These are phyloP conservation scores for Alnus rubra DNA, from an alignment of 306 rosid species.

Conservation along the genomic window DNA sequence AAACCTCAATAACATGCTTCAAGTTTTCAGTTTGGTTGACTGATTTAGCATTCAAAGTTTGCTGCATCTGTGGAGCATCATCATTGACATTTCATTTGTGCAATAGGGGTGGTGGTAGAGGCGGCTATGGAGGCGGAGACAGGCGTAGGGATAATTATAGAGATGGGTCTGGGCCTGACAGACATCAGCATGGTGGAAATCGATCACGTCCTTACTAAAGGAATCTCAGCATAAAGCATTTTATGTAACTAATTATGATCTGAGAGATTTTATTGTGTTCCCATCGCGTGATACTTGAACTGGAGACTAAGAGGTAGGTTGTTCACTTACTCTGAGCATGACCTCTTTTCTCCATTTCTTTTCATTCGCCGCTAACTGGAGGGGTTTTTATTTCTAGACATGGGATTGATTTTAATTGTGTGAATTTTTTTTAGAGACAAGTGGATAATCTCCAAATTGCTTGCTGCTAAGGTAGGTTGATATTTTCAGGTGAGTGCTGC, in stretches of 20 bases:
- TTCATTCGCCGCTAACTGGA: conserved; percentile 51
- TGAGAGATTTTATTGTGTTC: conserved; percentile 70
- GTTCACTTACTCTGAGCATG: conserved; percentile 75
- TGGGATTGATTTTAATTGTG: conserved; percentile 78
- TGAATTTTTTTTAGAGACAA: conserved; percentile 97
- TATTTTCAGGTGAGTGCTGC: conserved; percentile 96
- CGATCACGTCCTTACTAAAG: conserved; percentile 90
- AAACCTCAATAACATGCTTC: background rate
- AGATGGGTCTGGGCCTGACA: conserved; percentile 89
- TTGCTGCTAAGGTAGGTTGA: conserved; percentile 99
- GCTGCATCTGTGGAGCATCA: background rate
- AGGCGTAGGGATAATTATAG: conserved; percentile 86
- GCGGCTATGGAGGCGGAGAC: conserved; percentile 93
- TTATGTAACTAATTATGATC: conserved; percentile 81
- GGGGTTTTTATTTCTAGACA: conserved; percentile 52
- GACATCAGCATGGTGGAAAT: conserved; percentile 88
- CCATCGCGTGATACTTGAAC: conserved; percentile 74
- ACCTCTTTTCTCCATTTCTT: conserved; percentile 72
- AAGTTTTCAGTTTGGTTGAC: background rate
- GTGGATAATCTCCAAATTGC: conserved; percentile 93
- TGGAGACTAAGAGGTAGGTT: conserved; percentile 98
- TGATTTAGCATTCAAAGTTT: background rate
- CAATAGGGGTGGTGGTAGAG: conserved; percentile 74
- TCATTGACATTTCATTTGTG: conserved; percentile 23
- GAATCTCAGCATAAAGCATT: conserved; percentile 47